Evolutionary conservation across 2,329 filamentous ascomycete species (phyloP), one percentile per base, ranked within the genome.

Genomic region (Arthrocladium fulminans): DNA sequence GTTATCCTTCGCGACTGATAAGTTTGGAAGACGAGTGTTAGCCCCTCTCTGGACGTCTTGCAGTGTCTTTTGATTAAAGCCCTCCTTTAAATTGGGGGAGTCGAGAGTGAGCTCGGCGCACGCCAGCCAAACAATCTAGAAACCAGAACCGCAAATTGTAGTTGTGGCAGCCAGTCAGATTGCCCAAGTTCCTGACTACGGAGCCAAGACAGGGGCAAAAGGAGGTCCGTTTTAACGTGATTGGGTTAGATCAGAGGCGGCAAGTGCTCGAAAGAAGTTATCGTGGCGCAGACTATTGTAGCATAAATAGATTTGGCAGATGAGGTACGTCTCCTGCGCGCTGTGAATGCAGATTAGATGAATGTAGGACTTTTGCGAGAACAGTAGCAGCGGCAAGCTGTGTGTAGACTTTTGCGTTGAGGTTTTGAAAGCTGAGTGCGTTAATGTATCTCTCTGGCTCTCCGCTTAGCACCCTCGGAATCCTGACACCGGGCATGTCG

Each of bases 201-300:
- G 41, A 44, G 24, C 41, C n/a, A 19, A 30, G 24, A 19, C 20
- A 22, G 24, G 37, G n/a, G 27, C n/a, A 19, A 8, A 6, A 30
- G 25, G 41, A 19, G 20, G 24, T 44, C 13, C 7, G 17, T 12
- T 3, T 23, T 30, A 44, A 32, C 41, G 27, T 20, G 25, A 32
- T 38, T 35, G 29, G 22, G 32, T 37, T 35, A 23, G 29, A n/a
- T 27, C 20, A 5, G 25, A 25, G n/a, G n/a, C 17, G 17, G 23
- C 8, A 9, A 22, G n/a, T 5, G 25, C 25, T 19, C 35, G 15
- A 34, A 8, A 13, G 17, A 17, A 4, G 15, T 22, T 37, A 45
- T 45, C 43, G 43, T 45, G 30, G 30, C 43, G 43, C 37, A 25
- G 29, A 37, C 32, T 29, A 35, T 45, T n/a, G 17, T 37, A 45